Conservation (phyloP, 1,139 yeast genomes). For the Petasospora rhodanensis region DNA sequence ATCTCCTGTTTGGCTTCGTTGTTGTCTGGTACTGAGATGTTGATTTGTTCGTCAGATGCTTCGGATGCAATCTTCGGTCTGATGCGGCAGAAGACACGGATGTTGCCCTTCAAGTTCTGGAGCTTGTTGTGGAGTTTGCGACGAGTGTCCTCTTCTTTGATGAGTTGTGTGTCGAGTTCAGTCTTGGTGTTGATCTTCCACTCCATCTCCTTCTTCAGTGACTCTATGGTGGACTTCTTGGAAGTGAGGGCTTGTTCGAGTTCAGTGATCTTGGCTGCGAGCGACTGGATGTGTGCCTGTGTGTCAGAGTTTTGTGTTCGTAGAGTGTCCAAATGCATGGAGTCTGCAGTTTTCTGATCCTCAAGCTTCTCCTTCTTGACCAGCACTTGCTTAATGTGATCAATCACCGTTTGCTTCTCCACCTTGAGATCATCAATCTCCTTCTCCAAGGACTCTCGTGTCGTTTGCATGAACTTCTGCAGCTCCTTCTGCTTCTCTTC, state of each 20-base stretch:
- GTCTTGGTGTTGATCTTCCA: slow-evolving; percentile 26
- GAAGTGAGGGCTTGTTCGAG: slow-evolving; percentile 3
- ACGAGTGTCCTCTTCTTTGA: slow-evolving; percentile 49
- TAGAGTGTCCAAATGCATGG: too few relatives aligned
- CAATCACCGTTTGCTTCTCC: background rate
- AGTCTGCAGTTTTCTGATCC: too few relatives aligned
- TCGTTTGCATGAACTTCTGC: slow-evolving; percentile 16
- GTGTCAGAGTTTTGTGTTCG: slow-evolving; percentile 1
- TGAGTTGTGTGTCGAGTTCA: slow-evolving; percentile 31
- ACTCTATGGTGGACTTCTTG: slow-evolving; percentile 19
- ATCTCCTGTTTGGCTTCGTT: slow-evolving; percentile 51
- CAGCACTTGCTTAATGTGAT: background rate
- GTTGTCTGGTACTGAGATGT: slow-evolving; percentile 45
- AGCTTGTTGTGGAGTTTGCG: slow-evolving; percentile 68
- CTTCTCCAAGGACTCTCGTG: slow-evolving; percentile 10
- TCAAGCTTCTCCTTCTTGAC: background rate
- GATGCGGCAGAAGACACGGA: slow-evolving; percentile 84
- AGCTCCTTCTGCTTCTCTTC: slow-evolving; percentile 13
- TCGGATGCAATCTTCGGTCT: slow-evolving; percentile 47
- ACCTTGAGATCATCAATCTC: slow-evolving; percentile 10
- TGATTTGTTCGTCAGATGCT: slow-evolving; percentile 29
- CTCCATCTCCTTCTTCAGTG: slow-evolving; percentile 27
- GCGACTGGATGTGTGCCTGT: slow-evolving; percentile 2
- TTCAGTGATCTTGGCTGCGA: background rate
- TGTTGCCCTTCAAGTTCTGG: slow-evolving; percentile 88